Evolutionary conservation across 2,329 filamentous ascomycete species (phyloP), one percentile per base, ranked within the genome.

Genomic region (Fusarium sp.): DNA sequence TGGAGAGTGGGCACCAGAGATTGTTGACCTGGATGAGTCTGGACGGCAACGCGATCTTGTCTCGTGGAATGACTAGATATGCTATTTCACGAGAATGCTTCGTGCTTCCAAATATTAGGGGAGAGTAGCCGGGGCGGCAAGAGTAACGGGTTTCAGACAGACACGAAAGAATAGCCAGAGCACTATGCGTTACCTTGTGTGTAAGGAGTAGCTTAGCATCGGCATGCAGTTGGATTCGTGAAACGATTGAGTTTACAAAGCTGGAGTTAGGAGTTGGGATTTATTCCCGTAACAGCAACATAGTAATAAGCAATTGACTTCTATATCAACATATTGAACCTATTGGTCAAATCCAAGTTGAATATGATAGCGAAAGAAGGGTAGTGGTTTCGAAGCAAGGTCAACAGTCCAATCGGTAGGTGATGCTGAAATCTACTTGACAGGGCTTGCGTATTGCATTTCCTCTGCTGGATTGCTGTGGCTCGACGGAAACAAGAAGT

Each of bases 1-100:
- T 66, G 86, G 86, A 20, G 87, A 89, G 65, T 88, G 85, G 72
- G 84, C 84, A 18, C 86, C 87, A 2, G 83, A 86, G 22, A 79
- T 89, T 39, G 86, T 90, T 9, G 83, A 87, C 62, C 67, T 88
- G 39, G 86, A 89, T 61, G 86, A 85, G 52, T 67, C 84, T 47
- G 87, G 88, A n/a, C 81, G 83, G 27, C 84, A 88, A 77, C 80
- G 83, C 10, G 88, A 85, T 39, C 76, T 89, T 58, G 80, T 90
- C 18, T 87, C 86, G 11, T 89, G 85, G 84, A 75, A 70, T 17
- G 77, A 81, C 58, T 81, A 79, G 74, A 46, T 45, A 56, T 64
- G 52, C 46, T 47, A 50, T 33, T n/a, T 54, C 33, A 38, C 50
- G 20, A 64, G 47, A 47, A 62, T n/a, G 10, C 31, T 71, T 27